Percentiles rank a stretch among this genome's conserved stretches.
phyloP scores from a whole-genome alignment of 345 rosid species.

The Rhodamnia rubescens region DNA sequence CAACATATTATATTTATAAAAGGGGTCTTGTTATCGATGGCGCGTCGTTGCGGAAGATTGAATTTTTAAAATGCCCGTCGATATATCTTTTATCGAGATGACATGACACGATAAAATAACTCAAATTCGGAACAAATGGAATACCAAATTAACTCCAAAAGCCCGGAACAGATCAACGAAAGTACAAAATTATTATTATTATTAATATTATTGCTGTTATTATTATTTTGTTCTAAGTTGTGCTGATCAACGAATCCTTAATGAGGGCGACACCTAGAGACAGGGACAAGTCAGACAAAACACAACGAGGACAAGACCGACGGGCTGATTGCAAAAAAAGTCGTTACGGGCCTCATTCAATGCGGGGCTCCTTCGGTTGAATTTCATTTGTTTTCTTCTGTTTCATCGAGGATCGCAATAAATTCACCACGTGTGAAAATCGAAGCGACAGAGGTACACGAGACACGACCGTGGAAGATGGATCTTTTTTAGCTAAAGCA shows the following conservation, averaged over 20 bases:
- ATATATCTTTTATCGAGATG: neutral
- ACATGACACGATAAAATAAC: neutral
- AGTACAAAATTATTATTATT: neutral
- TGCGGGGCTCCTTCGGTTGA: neutral
- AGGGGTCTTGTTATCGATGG: neutral
- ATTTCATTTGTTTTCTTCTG: no score
- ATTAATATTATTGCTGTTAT: fast-evolving
- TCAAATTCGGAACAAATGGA: neutral
- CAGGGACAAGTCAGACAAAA: neutral
- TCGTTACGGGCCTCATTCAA: neutral
- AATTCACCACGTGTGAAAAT: neutral
- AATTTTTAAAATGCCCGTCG: neutral
- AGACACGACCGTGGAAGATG: neutral
- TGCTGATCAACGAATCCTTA: neutral
- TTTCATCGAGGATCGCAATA: neutral
- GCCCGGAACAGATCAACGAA: neutral
- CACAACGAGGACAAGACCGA: neutral
- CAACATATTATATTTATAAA: no score
- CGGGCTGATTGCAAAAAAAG: neutral
- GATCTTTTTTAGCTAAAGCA: neutral
- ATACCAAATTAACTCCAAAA: neutral
- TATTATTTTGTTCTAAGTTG: neutral
- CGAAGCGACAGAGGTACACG: neutral
- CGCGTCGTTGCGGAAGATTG: no score
- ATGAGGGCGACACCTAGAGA: neutral